Conservation (phyloP, 2,329 filamentous ascomycete species). For the Paraconiothyrium sp. region DNA sequence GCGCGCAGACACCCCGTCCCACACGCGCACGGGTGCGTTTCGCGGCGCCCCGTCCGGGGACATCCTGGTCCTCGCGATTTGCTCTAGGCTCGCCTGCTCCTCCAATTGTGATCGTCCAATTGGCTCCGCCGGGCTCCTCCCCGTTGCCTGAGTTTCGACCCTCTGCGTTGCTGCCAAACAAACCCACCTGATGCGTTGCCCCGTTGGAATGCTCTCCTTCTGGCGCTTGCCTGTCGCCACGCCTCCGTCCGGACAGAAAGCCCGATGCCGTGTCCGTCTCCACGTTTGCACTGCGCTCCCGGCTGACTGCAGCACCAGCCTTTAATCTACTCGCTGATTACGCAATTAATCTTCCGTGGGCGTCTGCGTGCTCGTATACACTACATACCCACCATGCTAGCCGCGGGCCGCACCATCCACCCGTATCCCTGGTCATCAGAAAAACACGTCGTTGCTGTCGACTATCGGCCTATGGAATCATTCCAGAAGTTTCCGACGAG, state of each 20-base stretch:
- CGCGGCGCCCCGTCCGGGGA: not conserved
- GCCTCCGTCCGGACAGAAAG: not conserved
- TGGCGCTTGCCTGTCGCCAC: not conserved
- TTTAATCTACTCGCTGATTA: constrained; percentile 29
- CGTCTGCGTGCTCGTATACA: constrained; percentile 16
- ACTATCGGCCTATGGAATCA: not conserved
- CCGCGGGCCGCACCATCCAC: not conserved
- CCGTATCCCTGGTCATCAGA: not conserved
- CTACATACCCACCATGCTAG: not conserved
- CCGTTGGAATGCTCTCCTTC: not conserved
- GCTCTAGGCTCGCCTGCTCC: not conserved
- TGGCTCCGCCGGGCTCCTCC: not conserved
- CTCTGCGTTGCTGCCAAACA: not conserved
- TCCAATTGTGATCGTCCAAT: not conserved
- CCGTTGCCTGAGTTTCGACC: not conserved
- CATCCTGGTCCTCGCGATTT: constrained; percentile 5
- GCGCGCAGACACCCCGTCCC: not conserved
- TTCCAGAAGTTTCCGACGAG: constrained; percentile 2
- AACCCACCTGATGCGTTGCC: not conserved
- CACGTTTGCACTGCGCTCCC: constrained; percentile 11
- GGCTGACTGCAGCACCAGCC: constrained; percentile 28
- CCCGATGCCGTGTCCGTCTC: constrained; percentile 7
- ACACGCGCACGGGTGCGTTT: not conserved
- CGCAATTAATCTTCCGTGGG: constrained; percentile 35
- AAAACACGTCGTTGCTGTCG: not conserved